These are phyloP conservation scores for Metahyphopichia silvanorum DNA, from an alignment of 805 yeast species.

Conservation along the genomic window DNA sequence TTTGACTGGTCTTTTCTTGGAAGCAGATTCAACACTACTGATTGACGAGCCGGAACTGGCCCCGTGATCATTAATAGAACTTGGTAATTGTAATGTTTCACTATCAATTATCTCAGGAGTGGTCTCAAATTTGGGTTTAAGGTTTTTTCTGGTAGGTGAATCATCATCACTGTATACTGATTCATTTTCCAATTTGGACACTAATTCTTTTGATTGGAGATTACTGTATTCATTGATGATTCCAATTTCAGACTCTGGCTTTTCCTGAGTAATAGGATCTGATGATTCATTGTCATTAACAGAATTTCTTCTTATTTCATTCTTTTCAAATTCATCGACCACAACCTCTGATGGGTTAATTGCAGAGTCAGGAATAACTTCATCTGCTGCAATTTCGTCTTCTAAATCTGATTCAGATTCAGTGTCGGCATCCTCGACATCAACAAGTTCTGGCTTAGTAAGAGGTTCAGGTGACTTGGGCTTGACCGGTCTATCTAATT, in stretches of 20 bases:
- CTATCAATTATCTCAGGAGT: slow-evolving; percentile 24
- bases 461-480: slow-evolving; percentile 5
- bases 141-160: slow-evolving; percentile 15
- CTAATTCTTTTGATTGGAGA: slow-evolving; percentile 18
- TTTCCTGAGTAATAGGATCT: slow-evolving; percentile 1
- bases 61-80: slow-evolving; percentile 6
- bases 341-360: slow-evolving; percentile 19
- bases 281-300: not conserved
- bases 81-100: slow-evolving; percentile 11
- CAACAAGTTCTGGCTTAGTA: slow-evolving; percentile 4
- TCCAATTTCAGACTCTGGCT: slow-evolving; percentile 6
- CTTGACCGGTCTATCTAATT: slow-evolving; percentile 18
- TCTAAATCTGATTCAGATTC: slow-evolving; percentile 10
- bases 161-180: slow-evolving; percentile 9
- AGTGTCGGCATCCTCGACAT: slow-evolving; percentile 7
- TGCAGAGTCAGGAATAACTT: slow-evolving; percentile 9
- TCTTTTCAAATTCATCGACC: slow-evolving; percentile 23
- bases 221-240: slow-evolving; percentile 17
- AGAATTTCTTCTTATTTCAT: slow-evolving; percentile 3
- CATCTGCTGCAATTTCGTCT: slow-evolving; percentile 4
- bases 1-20: slow-evolving; percentile 40
- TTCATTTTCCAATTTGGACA: slow-evolving; percentile 6
- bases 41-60: slow-evolving; percentile 29
- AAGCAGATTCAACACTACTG: slow-evolving; percentile 21
- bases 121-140: slow-evolving; percentile 30